phyloP scores from a whole-genome alignment of 2,329 filamentous ascomycete species.

The Tolypocladium endophyticum region DNA sequence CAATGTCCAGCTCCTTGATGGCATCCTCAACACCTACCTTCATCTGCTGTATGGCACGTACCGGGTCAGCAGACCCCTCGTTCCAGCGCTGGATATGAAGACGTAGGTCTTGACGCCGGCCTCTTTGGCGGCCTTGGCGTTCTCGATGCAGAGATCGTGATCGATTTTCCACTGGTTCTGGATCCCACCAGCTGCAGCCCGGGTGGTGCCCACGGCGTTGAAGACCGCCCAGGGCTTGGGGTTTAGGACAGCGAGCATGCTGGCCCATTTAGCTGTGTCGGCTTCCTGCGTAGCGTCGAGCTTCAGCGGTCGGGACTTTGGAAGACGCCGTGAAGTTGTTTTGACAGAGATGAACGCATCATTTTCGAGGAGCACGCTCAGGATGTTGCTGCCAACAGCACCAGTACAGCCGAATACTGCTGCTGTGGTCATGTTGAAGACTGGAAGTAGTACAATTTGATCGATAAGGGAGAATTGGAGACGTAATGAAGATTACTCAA shows the following conservation, averaged over 20 bases:
- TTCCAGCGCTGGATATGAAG: conserved; percentile 54
- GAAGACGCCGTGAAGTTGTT: conserved; percentile 57
- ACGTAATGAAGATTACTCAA: no score
- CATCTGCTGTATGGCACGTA: conserved; percentile 55
- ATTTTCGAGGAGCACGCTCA: conserved; percentile 48
- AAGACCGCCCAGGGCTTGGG: conserved; percentile 57
- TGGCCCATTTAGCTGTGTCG: conserved; percentile 60
- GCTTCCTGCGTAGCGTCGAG: conserved; percentile 51
- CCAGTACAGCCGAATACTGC: conserved; percentile 56
- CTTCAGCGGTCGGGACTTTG: conserved; percentile 43
- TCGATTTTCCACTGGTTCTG: conserved; percentile 81
- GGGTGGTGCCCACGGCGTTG: conserved; percentile 72
- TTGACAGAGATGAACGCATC: conserved; percentile 42
- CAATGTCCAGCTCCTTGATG: conserved; percentile 62
- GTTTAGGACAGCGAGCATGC: conserved; percentile 41
- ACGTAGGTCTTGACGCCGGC: conserved; percentile 67
- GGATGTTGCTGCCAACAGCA: conserved; percentile 63
- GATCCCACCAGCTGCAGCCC: conserved; percentile 61
- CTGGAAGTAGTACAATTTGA: no score
- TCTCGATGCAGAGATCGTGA: conserved; percentile 71
- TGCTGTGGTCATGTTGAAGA: conserved; percentile 28
- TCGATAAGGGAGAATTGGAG: no score
- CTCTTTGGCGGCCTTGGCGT: conserved; percentile 64
- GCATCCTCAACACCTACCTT: conserved; percentile 80
- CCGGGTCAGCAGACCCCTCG: conserved; percentile 25